Evolutionary conservation across 1,284 basidiomycete genomes (phyloP), one percentile per base, ranked within the genome.

Genomic region (Vanrija sp.): DNA sequence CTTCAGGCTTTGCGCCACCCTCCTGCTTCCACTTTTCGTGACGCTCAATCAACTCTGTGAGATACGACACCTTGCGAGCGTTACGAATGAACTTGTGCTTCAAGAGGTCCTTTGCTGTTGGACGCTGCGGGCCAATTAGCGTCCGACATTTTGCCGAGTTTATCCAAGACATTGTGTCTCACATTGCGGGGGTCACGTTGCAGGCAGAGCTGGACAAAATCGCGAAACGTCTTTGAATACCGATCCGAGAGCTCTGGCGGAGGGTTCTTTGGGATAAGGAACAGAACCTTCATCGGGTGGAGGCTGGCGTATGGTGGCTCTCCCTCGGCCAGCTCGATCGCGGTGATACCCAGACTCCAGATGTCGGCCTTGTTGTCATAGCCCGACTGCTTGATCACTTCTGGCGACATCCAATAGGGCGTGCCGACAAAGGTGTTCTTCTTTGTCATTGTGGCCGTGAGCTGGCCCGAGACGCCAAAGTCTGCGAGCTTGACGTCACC

Each of bases 321-420:
- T 39, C 95, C 95, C 76, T 89, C 93, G 1, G 95, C 95, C 62
- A 99, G 80, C 75, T 99, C 95, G 64, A 98, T 97, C 12, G 93
- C 91, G 5, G 95, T 98, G 71, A 98, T 98, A 6, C 75, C 91
- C 62, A 95, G 78, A 73, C 87, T 90, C 93, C 93, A 96, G 47
- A 99, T 97, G 74, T 99, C 95, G 12, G 95, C 95, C 72, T 97
- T 98, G 75, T 94, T 89, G 69, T 98, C 95, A 75, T 99, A 99
- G 8, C 96, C 96, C 58, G 90, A 95, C 78, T 98, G 95, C 77
- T 98, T 98, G 80, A 99, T 98, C 20, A 98, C 95, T 73, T 99
- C 95, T 7, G 95, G 95, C 20, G 91, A 93, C 95, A 99, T 99
- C 93, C 93, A 96, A 71, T 94, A 95, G 2, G 91, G 91, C 15